These are phyloP conservation scores for Eucalyptus microcorys DNA, from an alignment of 345 rosid species.

Conservation along the genomic window DNA sequence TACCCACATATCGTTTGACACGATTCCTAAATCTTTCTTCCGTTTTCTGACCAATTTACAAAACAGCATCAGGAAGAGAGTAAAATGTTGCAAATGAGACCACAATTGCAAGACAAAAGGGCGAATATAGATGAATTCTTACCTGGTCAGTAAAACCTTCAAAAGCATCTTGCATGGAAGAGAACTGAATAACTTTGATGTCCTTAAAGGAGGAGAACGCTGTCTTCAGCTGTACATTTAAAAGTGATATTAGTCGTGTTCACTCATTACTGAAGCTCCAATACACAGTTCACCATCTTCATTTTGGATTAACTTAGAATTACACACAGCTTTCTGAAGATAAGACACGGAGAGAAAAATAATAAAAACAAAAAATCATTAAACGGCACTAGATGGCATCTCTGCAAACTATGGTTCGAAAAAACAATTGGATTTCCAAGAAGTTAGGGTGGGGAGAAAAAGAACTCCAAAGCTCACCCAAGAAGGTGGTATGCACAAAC, in stretches of 20 bases:
- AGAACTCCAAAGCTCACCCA: not conserved
- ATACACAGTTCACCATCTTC: not conserved
- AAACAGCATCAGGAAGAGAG: not conserved
- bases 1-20: constrained; percentile 69
- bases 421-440: not conserved
- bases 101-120: not conserved
- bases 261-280: not conserved
- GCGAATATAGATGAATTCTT: constrained; percentile 1
- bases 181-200: constrained; percentile 78
- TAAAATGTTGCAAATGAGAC: not conserved
- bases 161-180: constrained; percentile 87
- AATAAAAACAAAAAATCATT: not conserved
- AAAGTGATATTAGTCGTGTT: not conserved
- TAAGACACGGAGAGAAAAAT: not conserved
- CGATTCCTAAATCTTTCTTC: constrained; percentile 73
- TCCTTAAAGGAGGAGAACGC: constrained; percentile 62
- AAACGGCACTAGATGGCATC: not conserved
- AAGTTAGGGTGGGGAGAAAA: not conserved
- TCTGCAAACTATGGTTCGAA: not conserved
- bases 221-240: constrained; percentile 40
- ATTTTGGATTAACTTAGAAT: not conserved
- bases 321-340: not conserved
- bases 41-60: constrained; percentile 18
- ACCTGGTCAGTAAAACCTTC: constrained; percentile 68
- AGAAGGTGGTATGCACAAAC: not conserved